Evolutionary conservation across 2,329 filamentous ascomycete species (phyloP).

Genomic region (Gremmenia infestans): DNA sequence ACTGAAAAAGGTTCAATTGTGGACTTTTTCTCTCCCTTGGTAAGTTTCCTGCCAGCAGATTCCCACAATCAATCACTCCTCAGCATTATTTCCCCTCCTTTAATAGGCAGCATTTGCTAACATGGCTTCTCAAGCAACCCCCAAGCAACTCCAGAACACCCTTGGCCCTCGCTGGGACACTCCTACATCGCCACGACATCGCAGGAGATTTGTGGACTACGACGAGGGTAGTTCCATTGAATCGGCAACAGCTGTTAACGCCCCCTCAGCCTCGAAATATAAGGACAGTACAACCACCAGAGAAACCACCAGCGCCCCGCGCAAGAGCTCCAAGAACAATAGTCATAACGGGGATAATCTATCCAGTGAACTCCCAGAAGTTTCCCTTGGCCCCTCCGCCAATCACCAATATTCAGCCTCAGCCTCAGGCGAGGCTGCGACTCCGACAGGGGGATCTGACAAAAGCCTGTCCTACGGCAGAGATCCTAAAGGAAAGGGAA

Average conservation of each 20-base stretch:
- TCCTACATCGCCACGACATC: background rate
- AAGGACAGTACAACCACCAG: background rate
- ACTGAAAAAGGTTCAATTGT: background rate
- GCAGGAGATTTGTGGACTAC: background rate
- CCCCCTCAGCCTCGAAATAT: background rate
- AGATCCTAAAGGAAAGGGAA: background rate
- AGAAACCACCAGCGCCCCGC: background rate
- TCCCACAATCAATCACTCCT: background rate
- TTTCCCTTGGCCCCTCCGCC: no score
- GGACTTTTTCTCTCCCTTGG: background rate
- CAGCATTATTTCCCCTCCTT: background rate
- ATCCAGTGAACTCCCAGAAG: no score
- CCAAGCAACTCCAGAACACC: background rate
- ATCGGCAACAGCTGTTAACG: background rate
- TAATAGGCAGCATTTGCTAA: background rate
- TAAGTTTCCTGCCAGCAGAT: background rate
- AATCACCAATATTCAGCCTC: background rate
- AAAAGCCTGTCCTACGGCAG: background rate
- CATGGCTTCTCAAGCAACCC: background rate
- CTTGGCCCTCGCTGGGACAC: background rate
- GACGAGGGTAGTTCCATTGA: background rate
- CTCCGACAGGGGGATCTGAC: background rate
- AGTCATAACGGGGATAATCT: background rate
- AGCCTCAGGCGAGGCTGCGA: background rate
- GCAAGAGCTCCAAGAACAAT: background rate